These are phyloP conservation scores for Penicillium concentricum DNA, from an alignment of 2,329 filamentous ascomycete species.

Conservation along the genomic window DNA sequence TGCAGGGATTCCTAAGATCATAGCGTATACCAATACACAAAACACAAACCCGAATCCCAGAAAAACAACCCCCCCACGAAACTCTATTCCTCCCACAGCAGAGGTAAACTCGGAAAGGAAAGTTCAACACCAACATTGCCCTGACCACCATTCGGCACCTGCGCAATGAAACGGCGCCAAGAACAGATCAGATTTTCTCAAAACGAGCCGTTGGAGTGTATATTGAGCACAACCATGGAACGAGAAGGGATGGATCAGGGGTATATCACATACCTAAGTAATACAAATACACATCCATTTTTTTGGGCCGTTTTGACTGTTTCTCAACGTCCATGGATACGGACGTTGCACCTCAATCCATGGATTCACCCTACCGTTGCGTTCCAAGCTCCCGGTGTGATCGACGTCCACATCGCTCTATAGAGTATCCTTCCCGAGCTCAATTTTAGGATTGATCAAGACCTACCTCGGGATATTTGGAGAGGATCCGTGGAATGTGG, in stretches of 20 bases:
- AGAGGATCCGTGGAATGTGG: no score
- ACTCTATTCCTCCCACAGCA: slow-evolving; percentile 1
- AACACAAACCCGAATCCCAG: neutral
- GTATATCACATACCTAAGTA: neutral
- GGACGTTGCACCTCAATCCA: neutral
- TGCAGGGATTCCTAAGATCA: no score
- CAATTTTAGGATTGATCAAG: slow-evolving; percentile 9
- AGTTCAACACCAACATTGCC: slow-evolving; percentile 16
- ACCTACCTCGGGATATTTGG: neutral
- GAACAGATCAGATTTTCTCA: slow-evolving; percentile 2
- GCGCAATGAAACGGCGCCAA: slow-evolving; percentile 9
- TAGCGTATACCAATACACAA: no score
- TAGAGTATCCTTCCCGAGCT: slow-evolving; percentile 5
- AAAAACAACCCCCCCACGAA: neutral
- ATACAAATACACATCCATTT: neutral
- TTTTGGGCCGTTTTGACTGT: neutral
- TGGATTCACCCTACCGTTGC: slow-evolving; percentile 16
- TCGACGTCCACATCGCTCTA: slow-evolving; percentile 17
- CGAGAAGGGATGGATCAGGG: slow-evolving; percentile 4
- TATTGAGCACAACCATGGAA: neutral
- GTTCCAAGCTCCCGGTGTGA: slow-evolving; percentile 19
- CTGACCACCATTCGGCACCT: slow-evolving; percentile 14
- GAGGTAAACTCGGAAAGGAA: neutral
- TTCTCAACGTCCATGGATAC: neutral
- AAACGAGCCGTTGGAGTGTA: slow-evolving; percentile 7